Evolutionary conservation across 352 stramenopile species (phyloP), one percentile per base, ranked within the genome.

Genomic region (Globisporangium canariense): DNA sequence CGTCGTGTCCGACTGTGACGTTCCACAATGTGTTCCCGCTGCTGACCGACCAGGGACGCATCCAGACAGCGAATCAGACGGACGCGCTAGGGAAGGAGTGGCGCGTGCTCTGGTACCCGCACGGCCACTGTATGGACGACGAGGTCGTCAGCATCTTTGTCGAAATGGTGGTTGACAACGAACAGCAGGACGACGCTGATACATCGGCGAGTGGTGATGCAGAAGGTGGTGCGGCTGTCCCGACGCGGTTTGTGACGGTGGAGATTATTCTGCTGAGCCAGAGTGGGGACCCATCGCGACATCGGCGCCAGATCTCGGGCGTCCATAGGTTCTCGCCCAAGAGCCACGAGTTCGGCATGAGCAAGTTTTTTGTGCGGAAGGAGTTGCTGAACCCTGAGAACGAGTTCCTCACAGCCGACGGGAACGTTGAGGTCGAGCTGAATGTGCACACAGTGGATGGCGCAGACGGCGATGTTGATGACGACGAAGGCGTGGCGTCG

Each of bases 101-200:
- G 85, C 79, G 83, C 36, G 68, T 93, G 13, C 64, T 85, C 62
- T 93, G 82, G 82, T 83, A 83, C 22, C 79, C 79, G 13, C 70
- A 78, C 57, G 84, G 85, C 9, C 68, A 71, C 38, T 65, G 65
- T 25, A 64, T 79, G 13, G 66, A 85, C 47, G 59, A 69, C 59
- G 59, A 80, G 14, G 80, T 71, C 57, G 81, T 87, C 14, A 79
- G 82, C 34, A 69, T 91, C 30, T 83, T 81, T 50, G 81, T 91
- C 3, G 75, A 90, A 65, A 77, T 89, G 66, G 68, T 86, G 7
- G 22, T 67, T 14, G 61, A 60, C 3, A 62, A 69, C 2, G 22
- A 58, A 18, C 51, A 58, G 9, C 50, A 56, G 13, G 20, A 25
- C n/a, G 38, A 60, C 18, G 41, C 28, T 8, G 30, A 38, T 46